A percentile compares a stretch with the other conserved stretches of the same genome.
Evolutionary conservation across 1,139 yeast genomes (phyloP).

Genomic region (Hemisphaericaspora lyxosophila): DNA sequence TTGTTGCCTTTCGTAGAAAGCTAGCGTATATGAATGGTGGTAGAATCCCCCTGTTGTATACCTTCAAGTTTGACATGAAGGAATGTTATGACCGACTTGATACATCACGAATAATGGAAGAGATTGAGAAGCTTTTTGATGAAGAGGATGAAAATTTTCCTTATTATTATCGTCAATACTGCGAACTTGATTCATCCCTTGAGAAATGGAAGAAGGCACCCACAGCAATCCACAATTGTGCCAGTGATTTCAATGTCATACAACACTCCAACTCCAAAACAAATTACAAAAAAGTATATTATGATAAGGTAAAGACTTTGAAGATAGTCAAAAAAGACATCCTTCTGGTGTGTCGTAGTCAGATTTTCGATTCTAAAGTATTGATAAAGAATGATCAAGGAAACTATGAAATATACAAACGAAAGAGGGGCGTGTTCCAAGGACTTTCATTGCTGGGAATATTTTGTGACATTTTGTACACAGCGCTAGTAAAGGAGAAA

Average conservation of each 20-base stretch:
- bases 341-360: constrained; percentile 23
- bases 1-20: constrained; percentile 16
- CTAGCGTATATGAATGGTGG: constrained; percentile 18
- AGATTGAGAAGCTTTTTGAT: constrained; percentile 26
- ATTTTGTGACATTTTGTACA: constrained; percentile 75
- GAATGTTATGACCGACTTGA: constrained; percentile 81
- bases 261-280: not conserved
- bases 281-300: not conserved
- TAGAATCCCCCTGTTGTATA: constrained; percentile 41
- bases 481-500: constrained; percentile 52
- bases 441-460: constrained; percentile 79
- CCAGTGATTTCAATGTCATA: not conserved
- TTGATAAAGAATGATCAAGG: constrained; percentile 11
- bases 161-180: constrained; percentile 13
- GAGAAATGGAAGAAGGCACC: constrained; percentile 7
- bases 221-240: not conserved
- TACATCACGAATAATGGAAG: constrained; percentile 40
- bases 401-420: constrained; percentile 21
- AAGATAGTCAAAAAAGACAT: constrained; percentile 25
- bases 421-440: constrained; percentile 78
- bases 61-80: constrained; percentile 73
- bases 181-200: constrained; percentile 8
- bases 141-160: constrained; percentile 21
- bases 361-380: constrained; percentile 25
- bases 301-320: constrained; percentile 30